Conservation (phyloP, 2,329 filamentous ascomycete species). For the Capronia americana region DNA sequence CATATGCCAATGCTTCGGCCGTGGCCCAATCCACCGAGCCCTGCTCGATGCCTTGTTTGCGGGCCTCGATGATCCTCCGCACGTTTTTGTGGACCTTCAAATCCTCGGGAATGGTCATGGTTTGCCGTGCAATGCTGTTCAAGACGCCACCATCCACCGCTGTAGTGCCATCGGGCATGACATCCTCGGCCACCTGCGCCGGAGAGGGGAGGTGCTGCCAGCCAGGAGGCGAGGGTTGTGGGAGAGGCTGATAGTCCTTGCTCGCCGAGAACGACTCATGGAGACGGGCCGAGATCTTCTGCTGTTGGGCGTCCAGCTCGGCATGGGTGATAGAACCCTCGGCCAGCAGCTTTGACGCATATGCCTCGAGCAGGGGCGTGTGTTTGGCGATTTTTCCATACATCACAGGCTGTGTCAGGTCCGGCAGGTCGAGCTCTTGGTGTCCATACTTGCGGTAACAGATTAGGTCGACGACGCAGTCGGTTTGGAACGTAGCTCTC, state of each 20-base stretch:
- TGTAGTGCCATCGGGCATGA: no score
- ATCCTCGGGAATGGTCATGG: constrained; percentile 72
- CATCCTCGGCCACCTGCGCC: no score
- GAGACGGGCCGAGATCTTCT: constrained; percentile 99
- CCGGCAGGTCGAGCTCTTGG: constrained; percentile 99
- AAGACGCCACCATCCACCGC: no score
- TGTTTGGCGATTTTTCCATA: constrained; percentile 96
- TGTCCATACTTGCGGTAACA: constrained; percentile 99
- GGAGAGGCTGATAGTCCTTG: constrained; percentile 98
- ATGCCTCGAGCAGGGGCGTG: constrained; percentile 84
- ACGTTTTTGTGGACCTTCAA: constrained; percentile 86
- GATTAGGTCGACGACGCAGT: constrained; percentile 96
- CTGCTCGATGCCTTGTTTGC: constrained; percentile 88
- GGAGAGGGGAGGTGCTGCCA: constrained; percentile 89
- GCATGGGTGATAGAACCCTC: constrained; percentile 97
- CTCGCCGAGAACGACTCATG: constrained; percentile 97
- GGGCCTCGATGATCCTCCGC: constrained; percentile 75
- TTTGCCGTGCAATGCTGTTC: no score
- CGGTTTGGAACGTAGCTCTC: constrained; percentile 98
- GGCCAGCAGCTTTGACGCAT: constrained; percentile 85
- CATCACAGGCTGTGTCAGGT: constrained; percentile 99
- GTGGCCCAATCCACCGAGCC: constrained; percentile 99
- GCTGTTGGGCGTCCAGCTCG: constrained; percentile 98
- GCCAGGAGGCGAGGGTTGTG: constrained; percentile 92
- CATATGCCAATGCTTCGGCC: constrained; percentile 93